phyloP scores from a whole-genome alignment of 1,284 basidiomycete genomes.

The Schizophyllum amplum region DNA sequence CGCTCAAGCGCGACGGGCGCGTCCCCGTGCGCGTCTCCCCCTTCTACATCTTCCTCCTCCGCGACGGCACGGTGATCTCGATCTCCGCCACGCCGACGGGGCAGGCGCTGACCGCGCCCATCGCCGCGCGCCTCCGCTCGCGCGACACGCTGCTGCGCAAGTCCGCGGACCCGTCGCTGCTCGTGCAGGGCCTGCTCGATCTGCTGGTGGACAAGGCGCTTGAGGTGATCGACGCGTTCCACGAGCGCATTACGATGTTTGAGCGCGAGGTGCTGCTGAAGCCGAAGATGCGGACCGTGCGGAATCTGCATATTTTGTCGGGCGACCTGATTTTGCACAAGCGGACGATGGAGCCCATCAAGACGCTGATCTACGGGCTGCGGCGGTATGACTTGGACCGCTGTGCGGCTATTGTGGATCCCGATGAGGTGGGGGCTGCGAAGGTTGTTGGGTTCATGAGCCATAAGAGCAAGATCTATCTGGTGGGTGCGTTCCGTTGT shows the following conservation, averaged over 20 bases:
- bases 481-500: conserved; percentile 29
- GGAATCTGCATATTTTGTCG: conserved; percentile 56
- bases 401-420: conserved; percentile 44
- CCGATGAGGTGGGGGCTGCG: conserved; percentile 18
- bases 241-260: conserved; percentile 49
- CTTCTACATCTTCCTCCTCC: conserved; percentile 56
- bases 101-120: conserved; percentile 45
- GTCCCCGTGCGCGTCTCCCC: conserved; percentile 50
- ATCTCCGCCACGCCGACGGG: conserved; percentile 36
- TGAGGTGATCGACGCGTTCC: conserved; percentile 62
- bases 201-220: conserved; percentile 58
- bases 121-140: conserved; percentile 47
- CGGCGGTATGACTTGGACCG: conserved; percentile 59
- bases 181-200: conserved; percentile 58
- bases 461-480: conserved; percentile 60
- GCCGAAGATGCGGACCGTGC: conserved; percentile 52
- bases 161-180: conserved; percentile 53
- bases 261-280: conserved; percentile 53
- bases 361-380: conserved; percentile 57
- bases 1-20: conserved; percentile 44
- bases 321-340: conserved; percentile 63
- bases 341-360: conserved; percentile 59
- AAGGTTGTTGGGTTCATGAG: conserved; percentile 49
- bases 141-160: conserved; percentile 49
- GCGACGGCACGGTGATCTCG: conserved; percentile 58